These are phyloP conservation scores for Candida ortonii DNA, from an alignment of 805 yeast genomes.

Conservation along the genomic window DNA sequence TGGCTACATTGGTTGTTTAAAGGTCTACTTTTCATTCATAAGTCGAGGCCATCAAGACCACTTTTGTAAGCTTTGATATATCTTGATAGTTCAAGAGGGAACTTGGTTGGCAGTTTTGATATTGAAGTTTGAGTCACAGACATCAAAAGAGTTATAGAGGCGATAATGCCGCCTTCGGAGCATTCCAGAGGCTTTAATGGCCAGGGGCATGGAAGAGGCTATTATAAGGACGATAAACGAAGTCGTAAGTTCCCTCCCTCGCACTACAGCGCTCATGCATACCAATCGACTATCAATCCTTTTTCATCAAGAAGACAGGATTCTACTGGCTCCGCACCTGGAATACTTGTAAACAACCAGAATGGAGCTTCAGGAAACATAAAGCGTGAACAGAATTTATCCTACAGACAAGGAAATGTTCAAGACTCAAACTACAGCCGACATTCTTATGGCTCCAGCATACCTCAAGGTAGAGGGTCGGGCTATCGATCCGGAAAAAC, in stretches of 20 bases:
- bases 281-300: conserved; percentile 25
- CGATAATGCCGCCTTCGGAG: conserved; percentile 24
- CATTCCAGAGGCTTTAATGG: conserved; percentile 18
- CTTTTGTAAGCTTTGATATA: too few species aligned
- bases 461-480: conserved; percentile 13
- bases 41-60: too few species aligned
- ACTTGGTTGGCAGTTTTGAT: too few species aligned
- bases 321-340: conserved; percentile 9
- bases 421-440: conserved; percentile 15
- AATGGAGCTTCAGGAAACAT: too few species aligned
- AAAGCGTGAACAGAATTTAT: conserved; percentile 9
- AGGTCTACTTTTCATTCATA: too few species aligned
- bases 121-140: conserved; percentile 1
- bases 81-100: too few species aligned
- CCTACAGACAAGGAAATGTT: conserved; percentile 15
- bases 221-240: conserved; percentile 28
- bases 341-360: too few species aligned
- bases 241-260: conserved; percentile 23
- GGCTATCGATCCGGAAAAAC: conserved; percentile 22
- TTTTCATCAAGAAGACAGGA: conserved; percentile 31
- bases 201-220: conserved; percentile 17
- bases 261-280: conserved; percentile 8
- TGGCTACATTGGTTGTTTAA: too few species aligned
- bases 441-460: conserved; percentile 12
- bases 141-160: conserved; percentile 1